Evolutionary conservation across 148 eudicot species (phyloP).

Genomic region (Nepenthes gracilis): DNA sequence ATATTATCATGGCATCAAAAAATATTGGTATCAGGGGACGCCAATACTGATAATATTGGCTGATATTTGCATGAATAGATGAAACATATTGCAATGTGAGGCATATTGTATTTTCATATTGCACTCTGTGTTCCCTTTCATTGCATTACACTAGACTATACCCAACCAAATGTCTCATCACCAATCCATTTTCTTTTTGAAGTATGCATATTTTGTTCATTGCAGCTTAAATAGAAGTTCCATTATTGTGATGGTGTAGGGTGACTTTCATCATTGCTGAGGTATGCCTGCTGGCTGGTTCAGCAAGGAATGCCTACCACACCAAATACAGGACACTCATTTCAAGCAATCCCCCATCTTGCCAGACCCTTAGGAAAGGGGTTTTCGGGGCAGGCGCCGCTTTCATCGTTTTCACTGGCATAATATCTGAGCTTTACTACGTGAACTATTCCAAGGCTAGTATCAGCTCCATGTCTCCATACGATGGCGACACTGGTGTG

Average conservation of each 20-base stretch:
- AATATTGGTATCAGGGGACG: too few species aligned
- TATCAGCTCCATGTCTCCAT: slow-evolving; percentile 16
- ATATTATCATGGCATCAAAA: too few species aligned
- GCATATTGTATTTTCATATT: too few species aligned
- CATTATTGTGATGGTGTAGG: slow-evolving; percentile 28
- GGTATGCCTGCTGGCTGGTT: slow-evolving; percentile 76
- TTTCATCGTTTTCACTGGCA: slow-evolving; percentile 60
- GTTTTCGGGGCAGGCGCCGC: slow-evolving; percentile 86
- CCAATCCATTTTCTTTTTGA: neutral
- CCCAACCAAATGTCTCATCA: neutral
- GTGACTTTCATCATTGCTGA: slow-evolving; percentile 76
- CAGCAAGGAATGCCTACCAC: slow-evolving; percentile 66
- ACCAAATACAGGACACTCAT: slow-evolving; percentile 35
- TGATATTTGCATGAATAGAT: too few species aligned
- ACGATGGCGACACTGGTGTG: slow-evolving; percentile 40
- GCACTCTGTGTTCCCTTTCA: too few species aligned
- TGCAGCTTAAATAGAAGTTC: too few species aligned
- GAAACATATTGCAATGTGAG: too few species aligned
- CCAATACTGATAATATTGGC: too few species aligned
- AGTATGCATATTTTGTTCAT: neutral
- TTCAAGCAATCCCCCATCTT: slow-evolving; percentile 31
- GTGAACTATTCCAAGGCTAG: slow-evolving; percentile 56
- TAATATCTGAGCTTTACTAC: slow-evolving; percentile 66
- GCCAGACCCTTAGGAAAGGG: slow-evolving; percentile 67
- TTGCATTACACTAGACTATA: too few species aligned